These are phyloP conservation scores for Nannochloris sp. DNA, from an alignment of 139 green algal species.

Conservation along the genomic window DNA sequence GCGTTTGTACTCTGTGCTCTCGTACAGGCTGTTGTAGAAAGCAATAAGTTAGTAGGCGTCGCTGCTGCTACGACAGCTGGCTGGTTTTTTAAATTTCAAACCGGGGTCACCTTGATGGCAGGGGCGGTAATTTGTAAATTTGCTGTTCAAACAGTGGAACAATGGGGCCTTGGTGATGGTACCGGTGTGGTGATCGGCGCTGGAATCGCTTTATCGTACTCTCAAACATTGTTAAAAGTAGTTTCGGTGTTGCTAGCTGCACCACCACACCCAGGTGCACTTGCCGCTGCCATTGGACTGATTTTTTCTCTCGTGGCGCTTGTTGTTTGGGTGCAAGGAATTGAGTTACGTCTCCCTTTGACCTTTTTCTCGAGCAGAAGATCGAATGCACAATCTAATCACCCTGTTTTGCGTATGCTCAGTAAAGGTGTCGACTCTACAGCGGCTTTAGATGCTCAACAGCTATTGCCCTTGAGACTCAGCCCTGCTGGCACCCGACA, in stretches of 20 bases:
- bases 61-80: not conserved
- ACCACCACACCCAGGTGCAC: not conserved
- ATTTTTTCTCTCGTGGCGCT: not conserved
- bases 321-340: conserved; percentile 3
- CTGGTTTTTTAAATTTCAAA: not conserved
- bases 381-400: not conserved
- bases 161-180: conserved; percentile 10
- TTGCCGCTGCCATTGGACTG: not conserved
- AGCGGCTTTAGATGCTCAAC: not conserved
- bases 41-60: not conserved
- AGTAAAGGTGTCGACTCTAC: not conserved
- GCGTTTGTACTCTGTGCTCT: conserved; percentile 9
- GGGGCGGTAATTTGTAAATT: conserved; percentile 15
- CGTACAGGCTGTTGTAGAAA: not conserved
- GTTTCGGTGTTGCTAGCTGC: not conserved
- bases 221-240: not conserved
- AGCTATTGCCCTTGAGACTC: conserved; percentile 20
- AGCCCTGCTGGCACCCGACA: conserved; percentile 14
- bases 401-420: not conserved
- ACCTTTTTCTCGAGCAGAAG: conserved; percentile 7
- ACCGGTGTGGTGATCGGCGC: conserved; percentile 8
- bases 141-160: not conserved
- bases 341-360: conserved; percentile 21
- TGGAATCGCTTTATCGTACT: conserved; percentile 9
- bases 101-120: not conserved